A percentile compares a stretch with the other conserved stretches of the same genome.
Evolutionary conservation across 257 asterid genomes (phyloP).

Genomic region (Buddleja alternifolia): DNA sequence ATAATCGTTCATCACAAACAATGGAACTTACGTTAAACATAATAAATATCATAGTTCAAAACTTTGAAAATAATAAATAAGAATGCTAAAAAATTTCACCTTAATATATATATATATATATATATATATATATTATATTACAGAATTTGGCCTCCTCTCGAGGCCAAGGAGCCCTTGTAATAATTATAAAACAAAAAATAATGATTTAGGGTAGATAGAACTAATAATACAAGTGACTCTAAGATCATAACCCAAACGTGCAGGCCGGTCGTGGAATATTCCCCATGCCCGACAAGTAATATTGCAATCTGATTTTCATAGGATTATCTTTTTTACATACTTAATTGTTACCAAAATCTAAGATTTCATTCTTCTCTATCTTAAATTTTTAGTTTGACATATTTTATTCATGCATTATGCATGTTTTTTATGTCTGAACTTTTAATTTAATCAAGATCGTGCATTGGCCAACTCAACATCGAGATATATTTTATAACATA

Average conservation of each 20-base stretch:
- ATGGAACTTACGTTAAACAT: too few relatives aligned
- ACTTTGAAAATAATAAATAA: too few relatives aligned
- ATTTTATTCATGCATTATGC: constrained; percentile 27
- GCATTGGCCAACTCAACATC: constrained; percentile 5
- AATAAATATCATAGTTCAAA: too few relatives aligned
- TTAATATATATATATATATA: too few relatives aligned
- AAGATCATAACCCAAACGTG: constrained; percentile 38
- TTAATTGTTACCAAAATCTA: constrained; percentile 32
- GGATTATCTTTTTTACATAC: background rate
- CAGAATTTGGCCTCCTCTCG: too few relatives aligned
- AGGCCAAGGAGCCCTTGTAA: too few relatives aligned
- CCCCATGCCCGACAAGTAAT: constrained; percentile 19
- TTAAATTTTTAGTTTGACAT: background rate
- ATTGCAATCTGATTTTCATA: constrained; percentile 25
- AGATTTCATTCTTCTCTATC: constrained; percentile 23
- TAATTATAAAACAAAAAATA: too few relatives aligned
- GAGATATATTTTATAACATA: background rate
- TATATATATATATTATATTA: too few relatives aligned
- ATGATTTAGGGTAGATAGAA: background rate
- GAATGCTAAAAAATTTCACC: too few relatives aligned
- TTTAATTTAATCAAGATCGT: constrained; percentile 9
- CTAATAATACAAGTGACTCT: constrained; percentile 16
- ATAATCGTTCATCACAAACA: too few relatives aligned
- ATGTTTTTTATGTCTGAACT: constrained; percentile 29
- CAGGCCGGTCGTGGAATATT: constrained; percentile 37